phyloP scores from a whole-genome alignment of 139 green algal genomes.

The Tetradesmus lagerheimii region DNA sequence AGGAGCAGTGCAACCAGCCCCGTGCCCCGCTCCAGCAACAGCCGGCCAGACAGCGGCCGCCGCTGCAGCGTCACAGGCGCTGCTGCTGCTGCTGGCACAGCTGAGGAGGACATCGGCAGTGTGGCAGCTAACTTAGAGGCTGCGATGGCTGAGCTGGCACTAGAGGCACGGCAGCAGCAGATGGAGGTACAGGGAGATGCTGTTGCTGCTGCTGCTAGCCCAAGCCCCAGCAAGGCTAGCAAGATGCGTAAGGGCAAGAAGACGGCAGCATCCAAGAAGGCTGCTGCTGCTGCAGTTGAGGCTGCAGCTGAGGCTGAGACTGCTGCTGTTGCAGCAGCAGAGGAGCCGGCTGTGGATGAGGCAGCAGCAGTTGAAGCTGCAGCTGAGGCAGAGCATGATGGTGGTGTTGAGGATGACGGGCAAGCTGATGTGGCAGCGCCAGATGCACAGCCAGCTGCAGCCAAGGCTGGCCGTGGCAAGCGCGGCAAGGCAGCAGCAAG shows the following conservation, averaged over 20 bases:
- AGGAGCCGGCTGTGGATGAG: background rate
- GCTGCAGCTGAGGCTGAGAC: background rate
- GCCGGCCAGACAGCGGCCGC: background rate
- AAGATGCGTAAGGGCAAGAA: background rate
- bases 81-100: background rate
- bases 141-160: background rate
- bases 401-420: background rate
- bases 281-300: background rate
- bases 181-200: background rate
- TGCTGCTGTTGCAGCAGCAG: background rate
- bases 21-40: background rate
- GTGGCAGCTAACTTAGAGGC: background rate
- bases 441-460: background rate
- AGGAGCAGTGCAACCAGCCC: slow-evolving; percentile 5
- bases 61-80: background rate
- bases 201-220: background rate
- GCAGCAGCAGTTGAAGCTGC: background rate
- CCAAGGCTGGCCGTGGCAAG: background rate
- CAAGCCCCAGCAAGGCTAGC: background rate
- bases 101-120: background rate
- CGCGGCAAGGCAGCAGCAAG: background rate
- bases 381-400: background rate
- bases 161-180: background rate
- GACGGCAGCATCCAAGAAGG: background rate
- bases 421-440: background rate